These are phyloP conservation scores for Quercus bicolor DNA, from an alignment of 306 rosid genomes.

Conservation along the genomic window DNA sequence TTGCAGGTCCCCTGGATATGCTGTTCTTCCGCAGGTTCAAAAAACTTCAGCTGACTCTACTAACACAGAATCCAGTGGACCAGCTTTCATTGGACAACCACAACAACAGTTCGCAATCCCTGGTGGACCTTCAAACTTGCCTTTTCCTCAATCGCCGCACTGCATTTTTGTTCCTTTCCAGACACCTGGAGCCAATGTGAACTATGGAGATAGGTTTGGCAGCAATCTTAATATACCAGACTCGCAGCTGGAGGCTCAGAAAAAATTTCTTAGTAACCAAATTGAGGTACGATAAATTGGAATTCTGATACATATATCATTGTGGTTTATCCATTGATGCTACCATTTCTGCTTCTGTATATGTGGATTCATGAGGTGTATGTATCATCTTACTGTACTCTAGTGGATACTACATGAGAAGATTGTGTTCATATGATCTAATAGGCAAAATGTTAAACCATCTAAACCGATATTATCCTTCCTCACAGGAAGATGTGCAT, in stretches of 20 bases:
- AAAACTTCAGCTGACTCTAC: constrained; percentile 34
- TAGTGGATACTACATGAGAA: not conserved
- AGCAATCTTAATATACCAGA: constrained; percentile 36
- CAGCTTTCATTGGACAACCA: constrained; percentile 36
- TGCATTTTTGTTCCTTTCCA: constrained; percentile 46
- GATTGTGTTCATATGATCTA: not conserved
- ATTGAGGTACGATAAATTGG: constrained; percentile 53
- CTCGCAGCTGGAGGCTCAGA: constrained; percentile 58
- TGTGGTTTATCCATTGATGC: not conserved
- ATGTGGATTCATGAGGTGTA: no score
- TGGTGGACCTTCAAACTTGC: constrained; percentile 48
- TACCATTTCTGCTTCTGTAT: no score
- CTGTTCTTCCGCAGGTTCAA: constrained; percentile 46
- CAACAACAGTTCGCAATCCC: constrained; percentile 36
- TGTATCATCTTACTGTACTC: no score
- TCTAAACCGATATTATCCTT: no score
- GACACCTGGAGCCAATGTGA: constrained; percentile 24
- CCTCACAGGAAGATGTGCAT: no score
- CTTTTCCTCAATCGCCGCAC: constrained; percentile 44
- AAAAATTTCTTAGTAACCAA: constrained; percentile 45
- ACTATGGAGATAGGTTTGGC: constrained; percentile 39
- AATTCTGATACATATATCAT: not conserved
- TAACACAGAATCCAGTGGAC: constrained; percentile 34
- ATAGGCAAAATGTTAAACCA: not conserved
- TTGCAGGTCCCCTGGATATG: constrained; percentile 65